Evolutionary conservation across 805 yeast genomes (phyloP).

Genomic region (Kazachstania bromeliacearum): DNA sequence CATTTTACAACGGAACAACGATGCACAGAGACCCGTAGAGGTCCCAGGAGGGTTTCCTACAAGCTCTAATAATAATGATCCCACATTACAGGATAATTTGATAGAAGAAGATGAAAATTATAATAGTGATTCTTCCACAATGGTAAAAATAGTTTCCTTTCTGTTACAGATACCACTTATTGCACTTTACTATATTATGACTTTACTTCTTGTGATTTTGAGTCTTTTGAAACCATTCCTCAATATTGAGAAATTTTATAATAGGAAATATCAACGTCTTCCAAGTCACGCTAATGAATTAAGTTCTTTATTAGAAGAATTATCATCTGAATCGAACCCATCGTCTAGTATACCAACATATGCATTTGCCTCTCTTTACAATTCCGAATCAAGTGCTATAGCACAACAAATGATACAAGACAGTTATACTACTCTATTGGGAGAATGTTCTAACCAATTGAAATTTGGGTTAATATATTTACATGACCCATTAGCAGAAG

Average conservation of each 20-base stretch:
- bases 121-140: neutral
- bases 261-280: constrained; percentile 9
- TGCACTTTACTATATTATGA: constrained; percentile 4
- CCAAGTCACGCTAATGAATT: constrained; percentile 10
- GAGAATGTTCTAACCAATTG: constrained; percentile 56
- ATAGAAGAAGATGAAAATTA: no score
- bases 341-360: constrained; percentile 7
- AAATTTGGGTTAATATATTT: constrained; percentile 67
- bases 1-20: neutral
- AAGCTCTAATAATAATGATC: neutral
- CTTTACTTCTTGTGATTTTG: neutral
- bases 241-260: constrained; percentile 17
- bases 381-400: constrained; percentile 14
- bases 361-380: constrained; percentile 24
- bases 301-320: constrained; percentile 10
- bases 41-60: constrained; percentile 2
- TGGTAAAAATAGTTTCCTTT: neutral
- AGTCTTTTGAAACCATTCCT: constrained; percentile 16
- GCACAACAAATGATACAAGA: constrained; percentile 38
- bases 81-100: neutral
- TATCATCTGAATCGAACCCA: constrained; percentile 7
- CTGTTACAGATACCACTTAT: constrained; percentile 7
- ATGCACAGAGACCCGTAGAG: neutral
- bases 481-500: constrained; percentile 64
- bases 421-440: constrained; percentile 73